phyloP scores from a whole-genome alignment of 208 protist genomes.

The Borovskyia barvae region DNA sequence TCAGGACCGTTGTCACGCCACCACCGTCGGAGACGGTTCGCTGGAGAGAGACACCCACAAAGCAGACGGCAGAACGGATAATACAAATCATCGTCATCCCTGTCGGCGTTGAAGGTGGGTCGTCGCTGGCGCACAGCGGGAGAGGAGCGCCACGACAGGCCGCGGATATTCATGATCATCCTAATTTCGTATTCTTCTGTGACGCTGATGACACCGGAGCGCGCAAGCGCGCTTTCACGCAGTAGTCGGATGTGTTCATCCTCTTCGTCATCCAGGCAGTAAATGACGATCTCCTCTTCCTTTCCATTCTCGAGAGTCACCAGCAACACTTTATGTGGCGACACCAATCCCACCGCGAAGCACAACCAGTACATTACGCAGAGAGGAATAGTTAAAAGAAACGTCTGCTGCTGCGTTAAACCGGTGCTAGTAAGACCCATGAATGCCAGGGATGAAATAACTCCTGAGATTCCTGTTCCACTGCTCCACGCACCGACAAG shows the following conservation, averaged over 20 bases:
- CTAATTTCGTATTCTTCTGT: constrained; percentile 23
- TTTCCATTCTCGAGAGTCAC: constrained; percentile 19
- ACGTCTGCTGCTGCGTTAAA: constrained; percentile 48
- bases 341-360: constrained; percentile 68
- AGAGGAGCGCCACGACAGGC: constrained; percentile 28
- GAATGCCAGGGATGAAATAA: constrained; percentile 71
- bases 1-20: constrained; percentile 38
- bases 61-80: constrained; percentile 32
- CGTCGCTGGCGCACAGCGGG: constrained; percentile 8
- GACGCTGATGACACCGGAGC: constrained; percentile 13
- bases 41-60: constrained; percentile 25
- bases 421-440: constrained; percentile 57
- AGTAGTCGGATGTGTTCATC: constrained; percentile 30
- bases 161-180: constrained; percentile 54
- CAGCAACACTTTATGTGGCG: constrained; percentile 37
- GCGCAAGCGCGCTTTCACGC: constrained; percentile 7
- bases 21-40: constrained; percentile 31
- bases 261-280: constrained; percentile 25
- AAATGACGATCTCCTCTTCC: constrained; percentile 21
- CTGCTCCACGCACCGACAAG: constrained; percentile 85
- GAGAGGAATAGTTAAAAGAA: constrained; percentile 74
- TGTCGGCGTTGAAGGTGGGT: constrained; percentile 8
- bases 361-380: constrained; percentile 60
- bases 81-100: constrained; percentile 30
- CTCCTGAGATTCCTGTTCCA: constrained; percentile 88